Percentiles rank a stretch among this genome's conserved stretches.
Evolutionary conservation across 805 yeast species (phyloP).

Genomic region (Kregervanrija pseudodelftensis): DNA sequence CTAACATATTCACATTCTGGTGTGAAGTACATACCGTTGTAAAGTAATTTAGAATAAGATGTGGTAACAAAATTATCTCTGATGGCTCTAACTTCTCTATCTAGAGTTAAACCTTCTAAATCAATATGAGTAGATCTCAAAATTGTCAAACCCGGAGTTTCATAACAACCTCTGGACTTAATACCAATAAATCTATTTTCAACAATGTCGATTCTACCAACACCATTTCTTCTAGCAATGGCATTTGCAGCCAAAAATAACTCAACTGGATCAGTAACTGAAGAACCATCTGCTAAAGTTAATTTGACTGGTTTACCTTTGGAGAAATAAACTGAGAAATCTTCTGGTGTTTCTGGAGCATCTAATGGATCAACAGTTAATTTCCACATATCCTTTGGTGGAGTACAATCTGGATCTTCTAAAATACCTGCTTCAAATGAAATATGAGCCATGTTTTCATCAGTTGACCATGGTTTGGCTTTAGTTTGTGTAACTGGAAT

Average conservation of each 20-base stretch:
- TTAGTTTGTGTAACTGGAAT: slow-evolving; percentile 96
- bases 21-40: slow-evolving; percentile 96
- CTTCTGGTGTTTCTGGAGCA: slow-evolving; percentile 92
- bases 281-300: slow-evolving; percentile 48
- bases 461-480: slow-evolving; percentile 99
- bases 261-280: slow-evolving; percentile 82
- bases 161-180: slow-evolving; percentile 99
- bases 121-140: slow-evolving; percentile 93
- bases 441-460: slow-evolving; percentile 98
- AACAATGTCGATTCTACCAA: slow-evolving; percentile 98
- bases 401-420: slow-evolving; percentile 97
- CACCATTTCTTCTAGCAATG: slow-evolving; percentile 98
- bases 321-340: slow-evolving; percentile 71
- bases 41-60: slow-evolving; percentile 79
- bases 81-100: slow-evolving; percentile 94
- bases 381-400: slow-evolving; percentile 99
- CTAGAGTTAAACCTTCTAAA: slow-evolving; percentile 92
- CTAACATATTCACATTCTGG: slow-evolving; percentile 98
- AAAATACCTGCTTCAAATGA: slow-evolving; percentile 99
- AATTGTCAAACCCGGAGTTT: slow-evolving; percentile 95
- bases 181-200: slow-evolving; percentile 98
- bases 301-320: slow-evolving; percentile 87
- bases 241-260: slow-evolving; percentile 88
- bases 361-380: slow-evolving; percentile 91
- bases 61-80: slow-evolving; percentile 96